Evolutionary conservation across 176 grass and related monocot species (phyloP).

Genomic region (Areca catechu): DNA sequence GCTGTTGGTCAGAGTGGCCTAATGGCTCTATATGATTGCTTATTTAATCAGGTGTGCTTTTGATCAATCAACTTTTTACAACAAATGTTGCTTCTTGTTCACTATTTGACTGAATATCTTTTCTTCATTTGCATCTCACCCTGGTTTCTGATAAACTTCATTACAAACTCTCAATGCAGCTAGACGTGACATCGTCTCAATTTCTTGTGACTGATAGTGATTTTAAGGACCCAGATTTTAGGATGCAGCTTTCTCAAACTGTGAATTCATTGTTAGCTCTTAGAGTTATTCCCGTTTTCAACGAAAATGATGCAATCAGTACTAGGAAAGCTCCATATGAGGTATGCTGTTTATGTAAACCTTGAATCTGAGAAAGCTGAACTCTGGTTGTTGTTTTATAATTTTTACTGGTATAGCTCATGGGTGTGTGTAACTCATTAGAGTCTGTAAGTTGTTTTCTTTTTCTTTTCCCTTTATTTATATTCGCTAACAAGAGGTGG

Average conservation of each 20-base stretch:
- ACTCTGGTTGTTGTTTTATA: too few relatives aligned
- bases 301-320: constrained; percentile 97
- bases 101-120: too few relatives aligned
- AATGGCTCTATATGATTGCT: constrained; percentile 84
- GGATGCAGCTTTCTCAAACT: constrained; percentile 53
- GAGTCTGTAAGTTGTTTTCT: too few relatives aligned
- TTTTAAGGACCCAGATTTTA: constrained; percentile 75
- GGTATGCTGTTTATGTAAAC: constrained; percentile 28
- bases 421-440: too few relatives aligned
- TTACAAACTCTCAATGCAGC: constrained; percentile 35
- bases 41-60: constrained; percentile 79
- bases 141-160: too few relatives aligned
- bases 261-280: constrained; percentile 62
- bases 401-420: too few relatives aligned
- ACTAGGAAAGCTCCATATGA: constrained; percentile 97
- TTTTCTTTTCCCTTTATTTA: too few relatives aligned
- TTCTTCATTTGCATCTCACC: background rate
- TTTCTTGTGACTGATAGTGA: constrained; percentile 95
- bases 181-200: constrained; percentile 87
- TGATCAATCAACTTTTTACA: constrained; percentile 5
- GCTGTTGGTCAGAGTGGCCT: constrained; percentile 90
- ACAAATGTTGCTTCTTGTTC: too few relatives aligned
- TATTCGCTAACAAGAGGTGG: too few relatives aligned
- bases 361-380: too few relatives aligned
- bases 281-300: constrained; percentile 90